Evolutionary conservation across 192 early-diverging fungal species (phyloP), one percentile per base, ranked within the genome.

Genomic region (Podila horticola): DNA sequence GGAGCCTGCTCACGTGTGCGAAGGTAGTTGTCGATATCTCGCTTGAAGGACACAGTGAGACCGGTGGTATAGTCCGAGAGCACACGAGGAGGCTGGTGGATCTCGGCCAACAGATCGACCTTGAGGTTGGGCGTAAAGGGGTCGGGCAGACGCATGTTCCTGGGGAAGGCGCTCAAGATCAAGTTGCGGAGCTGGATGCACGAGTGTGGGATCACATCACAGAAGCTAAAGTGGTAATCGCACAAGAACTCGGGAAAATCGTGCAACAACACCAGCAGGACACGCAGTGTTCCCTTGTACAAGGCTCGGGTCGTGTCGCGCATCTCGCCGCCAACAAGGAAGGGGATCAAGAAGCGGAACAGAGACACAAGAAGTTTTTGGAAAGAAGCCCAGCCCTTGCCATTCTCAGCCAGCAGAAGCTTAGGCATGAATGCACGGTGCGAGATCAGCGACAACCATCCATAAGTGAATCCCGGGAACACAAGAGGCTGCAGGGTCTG

Each of bases 181-280:
- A 99, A 84, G 75, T 99, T 99, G 34, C 97, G 91, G 29, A 99
- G 86, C 82, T 99, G 98, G 62, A 98, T 93, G 79, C 98, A 99
- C 17, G 86, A 87, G 22, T 89, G 83, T 3, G 98, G 98, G 52
- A 99, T 96, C 20, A 95, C 92, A 84, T 98, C 93, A 73, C 95
- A 94, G 74, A 99, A 92, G 55, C 91, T 92, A 64, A 96, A 94
- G 74, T 97, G 94, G 70, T 97, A 95, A 69, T 92, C 93, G 71
- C 95, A 93, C 64, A 99, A 86, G 84, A 98, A 99, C 84, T 99
- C 98, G 19, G 98, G 98, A 79, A 96, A 98, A 79, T 99, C 98
- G 79, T 98, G 97, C 67, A 98, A 82, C 12, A 99, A 82, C 11
- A 99, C 93, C 30, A 99, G 85, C 31, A 99, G 77, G 26, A 99